These are phyloP conservation scores for Xylariomycetidae sp. DNA, from an alignment of 2,329 filamentous ascomycete genomes.

Conservation along the genomic window DNA sequence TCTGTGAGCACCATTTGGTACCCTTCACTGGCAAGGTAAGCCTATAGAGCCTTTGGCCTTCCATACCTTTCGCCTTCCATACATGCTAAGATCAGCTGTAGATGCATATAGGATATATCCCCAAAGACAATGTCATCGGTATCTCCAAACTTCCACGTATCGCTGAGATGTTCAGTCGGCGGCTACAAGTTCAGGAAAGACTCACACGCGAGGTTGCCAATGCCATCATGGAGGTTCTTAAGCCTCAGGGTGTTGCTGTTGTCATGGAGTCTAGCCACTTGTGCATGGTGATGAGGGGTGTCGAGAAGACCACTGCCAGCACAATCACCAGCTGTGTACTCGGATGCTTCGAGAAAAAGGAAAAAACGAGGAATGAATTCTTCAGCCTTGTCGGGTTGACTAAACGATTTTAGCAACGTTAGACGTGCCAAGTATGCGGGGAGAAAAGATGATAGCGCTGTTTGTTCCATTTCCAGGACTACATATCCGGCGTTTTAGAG, in stretches of 20 bases:
- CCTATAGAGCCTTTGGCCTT: no score
- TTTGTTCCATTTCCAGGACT: slow-evolving; percentile 2
- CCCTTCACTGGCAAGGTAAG: slow-evolving; percentile 89
- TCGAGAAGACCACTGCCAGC: slow-evolving; percentile 80
- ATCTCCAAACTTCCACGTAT: slow-evolving; percentile 94
- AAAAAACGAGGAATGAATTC: slow-evolving; percentile 95
- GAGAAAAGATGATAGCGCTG: background rate
- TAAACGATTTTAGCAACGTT: no score
- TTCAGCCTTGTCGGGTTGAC: slow-evolving; percentile 72
- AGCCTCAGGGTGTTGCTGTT: slow-evolving; percentile 91
- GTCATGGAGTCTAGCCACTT: slow-evolving; percentile 96
- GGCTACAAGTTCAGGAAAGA: slow-evolving; percentile 93
- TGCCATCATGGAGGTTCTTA: slow-evolving; percentile 86
- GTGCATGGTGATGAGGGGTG: slow-evolving; percentile 99
- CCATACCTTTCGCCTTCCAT: slow-evolving; percentile 9
- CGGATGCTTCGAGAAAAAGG: slow-evolving; percentile 88
- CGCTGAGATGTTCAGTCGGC: slow-evolving; percentile 91
- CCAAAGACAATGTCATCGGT: slow-evolving; percentile 80
- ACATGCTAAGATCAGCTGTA: slow-evolving; percentile 30
- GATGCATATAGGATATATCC: slow-evolving; percentile 99
- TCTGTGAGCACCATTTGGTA: slow-evolving; percentile 97
- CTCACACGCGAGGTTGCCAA: slow-evolving; percentile 94
- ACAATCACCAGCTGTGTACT: slow-evolving; percentile 97
- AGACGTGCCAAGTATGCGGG: slow-evolving; percentile 11
- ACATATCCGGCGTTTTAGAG: slow-evolving; percentile 14